Evolutionary conservation across 2,329 filamentous ascomycete genomes (phyloP), one percentile per base, ranked within the genome.

Genomic region (Mycosphaerella arachidis): DNA sequence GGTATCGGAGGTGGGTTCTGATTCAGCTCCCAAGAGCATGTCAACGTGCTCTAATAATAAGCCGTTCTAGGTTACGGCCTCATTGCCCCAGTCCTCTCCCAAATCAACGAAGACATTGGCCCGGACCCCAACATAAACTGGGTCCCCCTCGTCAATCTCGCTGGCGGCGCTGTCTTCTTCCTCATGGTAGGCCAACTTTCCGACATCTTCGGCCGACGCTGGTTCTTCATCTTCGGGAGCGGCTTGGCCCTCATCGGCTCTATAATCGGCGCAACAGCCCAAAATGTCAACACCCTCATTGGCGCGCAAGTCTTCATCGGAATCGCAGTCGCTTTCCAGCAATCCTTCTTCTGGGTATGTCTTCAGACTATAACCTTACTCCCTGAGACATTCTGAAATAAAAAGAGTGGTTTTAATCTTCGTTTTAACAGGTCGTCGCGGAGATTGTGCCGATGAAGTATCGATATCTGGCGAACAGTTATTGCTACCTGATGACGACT

Each of bases 81-180:
- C 40, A 68, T 68, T 37, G 66, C 66, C 8, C 66, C 67, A 7
- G 60, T 68, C 8, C 54, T 69, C 40, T 63, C 51, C 6, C 53
- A 67, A 29, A 75, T 75, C 64, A 75, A 75, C 57, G 68, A 66
- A n/a, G 70, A 73, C 7, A 74, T 75, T 54, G 74, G 74, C 2
- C 74, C 74, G 1, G 71, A 68, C 1, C 72, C 74, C 6, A 71
- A 76, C 62, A 71, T 74, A 59, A 74, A 73, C 33, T 76, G 72
- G 72, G 70, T 76, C 1, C 67, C 71, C 18, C 70, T 75, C 29
- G 72, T 70, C 1, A 73, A 72, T 67, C 69, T 73, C 0, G 68
- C 68, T 8, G 70, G 72, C 10, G 72, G 72, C 13, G 72, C 73
- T 4, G 71, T 75, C 40, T 71, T 72, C 33, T 75, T 75, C 59